These are phyloP conservation scores for Gaillardinia entomophila DNA, from an alignment of 805 yeast species.

Conservation along the genomic window DNA sequence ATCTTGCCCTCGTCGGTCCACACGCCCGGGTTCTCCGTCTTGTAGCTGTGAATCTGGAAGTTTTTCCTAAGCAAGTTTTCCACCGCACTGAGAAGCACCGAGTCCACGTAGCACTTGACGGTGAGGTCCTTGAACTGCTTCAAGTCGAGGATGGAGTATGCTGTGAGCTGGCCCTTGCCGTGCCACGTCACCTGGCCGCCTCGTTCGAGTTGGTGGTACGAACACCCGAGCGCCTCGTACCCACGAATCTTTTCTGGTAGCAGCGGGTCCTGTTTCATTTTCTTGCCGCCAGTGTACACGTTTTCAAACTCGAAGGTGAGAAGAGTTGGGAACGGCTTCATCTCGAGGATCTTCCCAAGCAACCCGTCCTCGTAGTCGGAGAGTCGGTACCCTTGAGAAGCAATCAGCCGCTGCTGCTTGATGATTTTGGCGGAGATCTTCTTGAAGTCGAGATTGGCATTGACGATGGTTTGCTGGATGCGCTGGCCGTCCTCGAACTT, in stretches of 20 bases:
- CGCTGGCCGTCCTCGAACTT: constrained; percentile 42
- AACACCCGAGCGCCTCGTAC: constrained; percentile 40
- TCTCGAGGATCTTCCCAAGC: constrained; percentile 31
- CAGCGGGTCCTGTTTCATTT: constrained; percentile 55
- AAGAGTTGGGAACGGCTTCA: constrained; percentile 60
- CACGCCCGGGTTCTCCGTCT: constrained; percentile 79
- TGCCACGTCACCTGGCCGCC: constrained; percentile 98
- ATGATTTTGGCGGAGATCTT: constrained; percentile 44
- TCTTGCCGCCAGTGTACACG: constrained; percentile 87
- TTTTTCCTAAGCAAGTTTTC: constrained; percentile 39
- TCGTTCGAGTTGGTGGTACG: constrained; percentile 70
- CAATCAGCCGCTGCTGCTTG: constrained; percentile 32
- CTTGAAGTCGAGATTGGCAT: constrained; percentile 55
- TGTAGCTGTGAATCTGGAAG: constrained; percentile 39
- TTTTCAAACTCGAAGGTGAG: constrained; percentile 82
- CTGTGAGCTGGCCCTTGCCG: constrained; percentile 91
- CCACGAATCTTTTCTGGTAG: constrained; percentile 17
- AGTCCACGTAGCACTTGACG: constrained; percentile 58
- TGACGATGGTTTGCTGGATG: constrained; percentile 52
- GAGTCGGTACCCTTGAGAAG: constrained; percentile 33
- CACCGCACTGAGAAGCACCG: constrained; percentile 54
- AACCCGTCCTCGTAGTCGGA: constrained; percentile 44
- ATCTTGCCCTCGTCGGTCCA: constrained; percentile 71
- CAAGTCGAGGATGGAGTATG: constrained; percentile 68
- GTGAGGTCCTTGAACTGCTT: constrained; percentile 50